These are phyloP conservation scores for Candida insectorum DNA, from an alignment of 805 yeast genomes.

Conservation along the genomic window DNA sequence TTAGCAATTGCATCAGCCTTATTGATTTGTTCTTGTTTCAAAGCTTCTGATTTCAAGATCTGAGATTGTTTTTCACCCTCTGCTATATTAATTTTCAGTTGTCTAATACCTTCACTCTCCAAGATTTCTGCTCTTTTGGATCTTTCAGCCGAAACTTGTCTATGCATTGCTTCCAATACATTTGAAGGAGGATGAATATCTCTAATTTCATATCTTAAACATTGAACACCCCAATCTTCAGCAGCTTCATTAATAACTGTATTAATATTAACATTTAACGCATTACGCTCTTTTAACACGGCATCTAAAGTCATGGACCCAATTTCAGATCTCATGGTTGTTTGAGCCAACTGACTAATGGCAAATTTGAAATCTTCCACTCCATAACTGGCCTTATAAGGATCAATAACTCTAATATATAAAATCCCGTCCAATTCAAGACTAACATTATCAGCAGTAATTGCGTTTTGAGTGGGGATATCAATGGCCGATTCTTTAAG, in stretches of 20 bases:
- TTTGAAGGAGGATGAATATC: slow-evolving; percentile 86
- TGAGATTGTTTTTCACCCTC: slow-evolving; percentile 75
- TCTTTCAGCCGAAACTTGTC: slow-evolving; percentile 85
- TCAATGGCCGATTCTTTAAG: slow-evolving; percentile 83
- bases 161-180: slow-evolving; percentile 86
- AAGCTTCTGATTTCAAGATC: slow-evolving; percentile 75
- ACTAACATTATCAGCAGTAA: slow-evolving; percentile 82
- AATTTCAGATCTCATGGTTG: slow-evolving; percentile 87
- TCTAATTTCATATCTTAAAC: slow-evolving; percentile 80
- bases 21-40: slow-evolving; percentile 58
- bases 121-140: slow-evolving; percentile 84
- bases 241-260: slow-evolving; percentile 83
- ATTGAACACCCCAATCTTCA: slow-evolving; percentile 78
- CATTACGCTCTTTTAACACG: slow-evolving; percentile 73
- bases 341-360: slow-evolving; percentile 80
- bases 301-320: slow-evolving; percentile 79
- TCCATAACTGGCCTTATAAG: slow-evolving; percentile 83
- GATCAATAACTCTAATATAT: slow-evolving; percentile 72
- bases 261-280: slow-evolving; percentile 69
- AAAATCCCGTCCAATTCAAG: slow-evolving; percentile 82
- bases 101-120: slow-evolving; percentile 82
- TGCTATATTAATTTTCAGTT: slow-evolving; percentile 75
- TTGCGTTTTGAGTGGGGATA: slow-evolving; percentile 79
- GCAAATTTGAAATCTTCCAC: slow-evolving; percentile 88
- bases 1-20: slow-evolving; percentile 72